Conservation (phyloP, 345 rosid species). For the Brassica carinata region DNA sequence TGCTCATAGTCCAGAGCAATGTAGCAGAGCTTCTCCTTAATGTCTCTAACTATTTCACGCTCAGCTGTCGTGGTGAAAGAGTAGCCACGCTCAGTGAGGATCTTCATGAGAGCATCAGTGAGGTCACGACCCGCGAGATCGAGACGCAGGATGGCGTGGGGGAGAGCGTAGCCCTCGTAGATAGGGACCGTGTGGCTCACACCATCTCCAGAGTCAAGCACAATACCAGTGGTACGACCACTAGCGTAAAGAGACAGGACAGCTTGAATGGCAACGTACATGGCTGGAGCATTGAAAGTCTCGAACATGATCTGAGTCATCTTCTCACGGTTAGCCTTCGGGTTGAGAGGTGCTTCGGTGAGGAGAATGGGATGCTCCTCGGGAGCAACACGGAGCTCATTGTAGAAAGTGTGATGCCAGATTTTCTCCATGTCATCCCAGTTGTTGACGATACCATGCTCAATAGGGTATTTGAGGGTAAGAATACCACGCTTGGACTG, state of each 20-base stretch:
- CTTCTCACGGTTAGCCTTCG: conserved; percentile 96
- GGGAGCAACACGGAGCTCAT: conserved; percentile 93
- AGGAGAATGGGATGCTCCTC: conserved; percentile 79
- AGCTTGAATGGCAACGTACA: conserved; percentile 89
- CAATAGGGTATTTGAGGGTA: conserved; percentile 74
- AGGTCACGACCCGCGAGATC: conserved; percentile 88
- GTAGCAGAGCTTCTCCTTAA: conserved; percentile 86
- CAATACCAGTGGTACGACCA: conserved; percentile 97
- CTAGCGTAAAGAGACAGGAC: conserved; percentile 90
- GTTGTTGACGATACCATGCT: conserved; percentile 89
- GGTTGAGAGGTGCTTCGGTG: conserved; percentile 89
- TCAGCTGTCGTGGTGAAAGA: conserved; percentile 91
- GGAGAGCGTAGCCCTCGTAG: conserved; percentile 81
- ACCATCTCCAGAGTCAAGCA: conserved; percentile 88
- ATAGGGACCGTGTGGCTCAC: conserved; percentile 87
- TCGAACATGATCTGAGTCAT: conserved; percentile 95
- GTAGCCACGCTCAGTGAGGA: conserved; percentile 89
- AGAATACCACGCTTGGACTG: conserved; percentile 73
- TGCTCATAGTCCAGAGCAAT: conserved; percentile 87
- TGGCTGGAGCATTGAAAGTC: conserved; percentile 82
- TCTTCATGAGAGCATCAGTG: conserved; percentile 78
- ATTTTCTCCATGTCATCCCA: conserved; percentile 97
- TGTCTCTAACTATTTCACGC: conserved; percentile 93
- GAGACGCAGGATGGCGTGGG: conserved; percentile 86
- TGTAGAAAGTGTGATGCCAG: conserved; percentile 89